Evolutionary conservation across 179 eudicot genomes (phyloP).

Genomic region (Patellifolia procumbens): DNA sequence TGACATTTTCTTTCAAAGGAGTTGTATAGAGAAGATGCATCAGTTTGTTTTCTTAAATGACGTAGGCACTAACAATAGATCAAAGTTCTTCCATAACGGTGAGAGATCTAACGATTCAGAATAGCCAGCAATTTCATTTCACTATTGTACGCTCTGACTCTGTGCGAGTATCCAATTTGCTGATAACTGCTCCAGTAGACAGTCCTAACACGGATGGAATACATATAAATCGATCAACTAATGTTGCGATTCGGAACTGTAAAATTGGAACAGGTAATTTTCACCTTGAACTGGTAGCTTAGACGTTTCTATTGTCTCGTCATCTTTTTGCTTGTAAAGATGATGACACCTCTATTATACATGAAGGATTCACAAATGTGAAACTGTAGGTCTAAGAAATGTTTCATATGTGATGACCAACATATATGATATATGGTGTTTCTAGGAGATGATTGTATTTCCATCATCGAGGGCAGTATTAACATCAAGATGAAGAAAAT

Average conservation of each 20-base stretch:
- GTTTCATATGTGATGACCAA: too few relatives aligned
- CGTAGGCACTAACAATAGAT: slow-evolving; percentile 85
- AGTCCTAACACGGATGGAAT: slow-evolving; percentile 62
- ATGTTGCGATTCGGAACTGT: slow-evolving; percentile 52
- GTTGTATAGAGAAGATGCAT: too few relatives aligned
- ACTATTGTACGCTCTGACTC: slow-evolving; percentile 39
- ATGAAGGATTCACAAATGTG: too few relatives aligned
- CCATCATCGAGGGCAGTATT: slow-evolving; percentile 81
- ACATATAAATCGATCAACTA: slow-evolving; percentile 65
- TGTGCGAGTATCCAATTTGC: slow-evolving; percentile 43
- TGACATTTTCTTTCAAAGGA: too few relatives aligned
- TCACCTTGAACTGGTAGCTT: slow-evolving; percentile 10
- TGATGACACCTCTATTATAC: too few relatives aligned
- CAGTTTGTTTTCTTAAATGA: too few relatives aligned
- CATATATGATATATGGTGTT: too few relatives aligned
- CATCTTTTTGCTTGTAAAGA: too few relatives aligned
- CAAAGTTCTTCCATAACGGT: slow-evolving; percentile 48
- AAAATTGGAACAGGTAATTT: slow-evolving; percentile 76
- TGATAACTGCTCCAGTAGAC: slow-evolving; percentile 52
- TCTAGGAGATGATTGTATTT: slow-evolving; percentile 96
- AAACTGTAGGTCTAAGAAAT: too few relatives aligned
- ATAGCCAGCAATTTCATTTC: slow-evolving; percentile 60
- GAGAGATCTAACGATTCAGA: slow-evolving; percentile 49
- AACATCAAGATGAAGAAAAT: slow-evolving; percentile 84
- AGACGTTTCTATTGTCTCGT: too few relatives aligned